A percentile compares a stretch with the other conserved stretches of the same genome.
These are phyloP conservation scores for Magnaporthales sp. DNA, from an alignment of 2,329 filamentous ascomycete species.

Conservation along the genomic window DNA sequence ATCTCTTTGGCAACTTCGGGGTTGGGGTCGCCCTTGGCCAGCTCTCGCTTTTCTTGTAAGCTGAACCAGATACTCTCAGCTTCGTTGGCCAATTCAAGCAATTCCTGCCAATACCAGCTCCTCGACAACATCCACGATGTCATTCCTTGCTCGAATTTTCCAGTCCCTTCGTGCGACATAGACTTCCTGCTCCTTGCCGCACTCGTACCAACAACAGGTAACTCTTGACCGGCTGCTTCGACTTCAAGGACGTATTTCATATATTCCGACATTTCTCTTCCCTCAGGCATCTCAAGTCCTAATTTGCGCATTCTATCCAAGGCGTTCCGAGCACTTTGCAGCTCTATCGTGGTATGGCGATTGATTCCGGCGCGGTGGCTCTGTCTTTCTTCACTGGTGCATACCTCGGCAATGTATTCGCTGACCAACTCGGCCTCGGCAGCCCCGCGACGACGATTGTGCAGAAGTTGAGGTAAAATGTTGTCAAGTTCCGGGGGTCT, in stretches of 20 bases:
- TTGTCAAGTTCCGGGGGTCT: conserved; percentile 48
- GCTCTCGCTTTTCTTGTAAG: background rate
- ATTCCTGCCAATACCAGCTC: conserved; percentile 4
- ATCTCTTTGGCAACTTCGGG: background rate
- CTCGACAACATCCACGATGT: background rate
- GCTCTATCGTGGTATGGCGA: conserved; percentile 36
- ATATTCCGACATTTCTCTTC: conserved; percentile 27
- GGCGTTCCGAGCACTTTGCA: conserved; percentile 30
- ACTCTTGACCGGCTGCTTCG: conserved; percentile 6
- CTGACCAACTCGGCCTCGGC: conserved; percentile 53
- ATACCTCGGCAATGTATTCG: conserved; percentile 49
- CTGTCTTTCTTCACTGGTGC: background rate
- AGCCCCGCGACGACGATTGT: conserved; percentile 44
- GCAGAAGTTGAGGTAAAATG: conserved; percentile 52
- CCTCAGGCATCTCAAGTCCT: conserved; percentile 32
- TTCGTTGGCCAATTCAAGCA: background rate
- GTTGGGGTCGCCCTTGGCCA: background rate
- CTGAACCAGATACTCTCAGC: background rate
- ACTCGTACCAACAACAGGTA: background rate
- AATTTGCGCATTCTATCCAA: conserved; percentile 36
- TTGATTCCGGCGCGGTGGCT: background rate
- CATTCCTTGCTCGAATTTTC: background rate
- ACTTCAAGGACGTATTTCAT: conserved; percentile 15
- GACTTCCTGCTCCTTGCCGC: background rate
- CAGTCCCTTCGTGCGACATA: background rate